Evolutionary conservation across 2,329 filamentous ascomycete species (phyloP), one percentile per base, ranked within the genome.

Genomic region (Elsinoe perseae): DNA sequence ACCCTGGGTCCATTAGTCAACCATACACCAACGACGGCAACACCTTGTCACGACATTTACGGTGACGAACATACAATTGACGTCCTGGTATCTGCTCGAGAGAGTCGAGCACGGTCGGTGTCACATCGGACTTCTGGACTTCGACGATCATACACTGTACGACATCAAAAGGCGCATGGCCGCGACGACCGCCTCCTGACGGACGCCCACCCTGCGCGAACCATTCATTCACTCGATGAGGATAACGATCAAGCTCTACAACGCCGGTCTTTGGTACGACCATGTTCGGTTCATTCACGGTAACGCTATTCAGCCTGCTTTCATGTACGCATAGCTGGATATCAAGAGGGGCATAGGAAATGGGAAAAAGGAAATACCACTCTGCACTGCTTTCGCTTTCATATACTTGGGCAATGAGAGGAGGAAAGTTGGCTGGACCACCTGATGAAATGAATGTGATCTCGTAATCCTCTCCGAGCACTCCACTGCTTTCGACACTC

Each of bases 371-470:
- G 38, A 42, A 30, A 30, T 42, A 42, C 38, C 40, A 44, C 40
- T 44, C 40, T 44, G 40, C 40, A 25, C 40, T 44, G 20, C 40
- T 44, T 44, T 44, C 25, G 40, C 40, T 44, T n/a, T n/a, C n/a
- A n/a, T 44, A 21, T 44, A n/a, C 32, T 18, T 12, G 12, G 4
- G 6, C 40, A 12, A 44, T 9, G 20, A 44, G 18, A 25, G 9
- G 14, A 9, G 18, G 40, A 10, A 18, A 44, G 18, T 21, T 44
- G 40, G 40, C 40, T 25, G 40, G 40, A 44, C 40, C 40, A 44
- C 20, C 20, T 12, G 20, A 44, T 25, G 25, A 3, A 20, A n/a
- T 12, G 9, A n/a, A n/a, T n/a, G n/a, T n/a, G n/a, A n/a, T n/a
- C n/a, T n/a, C n/a, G n/a, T n/a, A n/a, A n/a, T n/a, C n/a, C n/a